phyloP scores from a whole-genome alignment of 2,329 filamentous ascomycete genomes.

The Penicillium sp. region DNA sequence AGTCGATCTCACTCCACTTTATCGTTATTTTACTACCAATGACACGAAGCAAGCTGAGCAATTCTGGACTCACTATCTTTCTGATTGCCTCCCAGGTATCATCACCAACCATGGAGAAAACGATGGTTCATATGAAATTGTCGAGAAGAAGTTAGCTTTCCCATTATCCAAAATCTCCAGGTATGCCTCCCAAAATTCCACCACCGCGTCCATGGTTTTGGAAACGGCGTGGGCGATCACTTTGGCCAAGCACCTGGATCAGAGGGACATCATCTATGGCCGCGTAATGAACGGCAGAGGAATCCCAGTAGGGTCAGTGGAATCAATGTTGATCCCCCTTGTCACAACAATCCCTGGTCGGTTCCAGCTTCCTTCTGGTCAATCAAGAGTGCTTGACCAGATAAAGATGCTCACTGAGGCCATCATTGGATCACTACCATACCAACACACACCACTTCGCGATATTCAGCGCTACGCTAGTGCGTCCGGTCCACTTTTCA shows the following conservation, averaged over 20 bases:
- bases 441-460: slow-evolving; percentile 5
- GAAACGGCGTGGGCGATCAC: slow-evolving; percentile 1
- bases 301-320: neutral
- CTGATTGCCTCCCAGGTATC: neutral
- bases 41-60: neutral
- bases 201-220: neutral
- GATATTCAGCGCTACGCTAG: neutral
- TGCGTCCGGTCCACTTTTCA: neutral
- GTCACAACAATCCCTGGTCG: slow-evolving; percentile 2
- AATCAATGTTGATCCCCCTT: slow-evolving; percentile 3
- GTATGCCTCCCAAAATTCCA: neutral
- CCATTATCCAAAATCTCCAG: neutral
- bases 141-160: neutral
- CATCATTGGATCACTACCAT: slow-evolving; percentile 1
- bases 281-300: slow-evolving; percentile 4
- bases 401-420: neutral
- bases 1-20: slow-evolving; percentile 1
- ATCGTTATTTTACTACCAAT: neutral
- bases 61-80: slow-evolving; percentile 1
- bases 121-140: neutral
- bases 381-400: neutral
- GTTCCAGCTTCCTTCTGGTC: neutral
- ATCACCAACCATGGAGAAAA: neutral
- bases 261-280: neutral
- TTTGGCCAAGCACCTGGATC: neutral